phyloP scores from a whole-genome alignment of 1,139 yeast species.

The Taphrina confusa region DNA sequence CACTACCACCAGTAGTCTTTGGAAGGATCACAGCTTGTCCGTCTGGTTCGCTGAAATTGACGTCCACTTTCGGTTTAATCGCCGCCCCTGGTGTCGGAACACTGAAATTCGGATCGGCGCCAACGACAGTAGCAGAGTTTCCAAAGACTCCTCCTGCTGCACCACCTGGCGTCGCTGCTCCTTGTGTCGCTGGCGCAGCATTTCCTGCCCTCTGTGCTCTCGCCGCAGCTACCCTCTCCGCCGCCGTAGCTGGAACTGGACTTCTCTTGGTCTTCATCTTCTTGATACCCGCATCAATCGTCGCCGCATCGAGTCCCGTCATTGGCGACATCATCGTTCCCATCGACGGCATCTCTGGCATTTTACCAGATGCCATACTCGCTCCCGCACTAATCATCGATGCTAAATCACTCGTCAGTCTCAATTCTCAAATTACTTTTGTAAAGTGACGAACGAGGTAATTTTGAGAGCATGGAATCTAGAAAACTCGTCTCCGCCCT shows the following conservation, averaged over 20 bases:
- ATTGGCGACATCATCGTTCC: neutral
- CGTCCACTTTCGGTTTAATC: slow-evolving; percentile 4
- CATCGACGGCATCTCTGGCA: slow-evolving; percentile 2
- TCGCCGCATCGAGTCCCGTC: neutral
- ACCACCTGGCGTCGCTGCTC: neutral
- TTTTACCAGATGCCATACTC: slow-evolving; percentile 3
- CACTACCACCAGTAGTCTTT: neutral
- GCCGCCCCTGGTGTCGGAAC: slow-evolving; percentile 13
- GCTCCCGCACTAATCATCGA: slow-evolving; percentile 7
- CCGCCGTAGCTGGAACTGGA: neutral
- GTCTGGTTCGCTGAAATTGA: slow-evolving; percentile 1
- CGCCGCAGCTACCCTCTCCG: neutral
- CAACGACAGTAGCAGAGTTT: neutral
- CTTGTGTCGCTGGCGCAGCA: neutral
- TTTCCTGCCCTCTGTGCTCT: slow-evolving; percentile 9
- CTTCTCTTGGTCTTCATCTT: neutral
- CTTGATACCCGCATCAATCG: neutral
- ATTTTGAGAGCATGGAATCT: neutral
- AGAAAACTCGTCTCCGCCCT: neutral
- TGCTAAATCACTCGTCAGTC: neutral
- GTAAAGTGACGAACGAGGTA: neutral
- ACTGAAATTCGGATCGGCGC: slow-evolving; percentile 9
- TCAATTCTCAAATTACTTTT: neutral
- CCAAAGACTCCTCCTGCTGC: neutral
- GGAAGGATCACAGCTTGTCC: slow-evolving; percentile 9